A percentile compares a stretch with the other conserved stretches of the same genome.
These are phyloP conservation scores for Craspedostauros australis DNA, from an alignment of 108 stramenopile species.

Conservation along the genomic window DNA sequence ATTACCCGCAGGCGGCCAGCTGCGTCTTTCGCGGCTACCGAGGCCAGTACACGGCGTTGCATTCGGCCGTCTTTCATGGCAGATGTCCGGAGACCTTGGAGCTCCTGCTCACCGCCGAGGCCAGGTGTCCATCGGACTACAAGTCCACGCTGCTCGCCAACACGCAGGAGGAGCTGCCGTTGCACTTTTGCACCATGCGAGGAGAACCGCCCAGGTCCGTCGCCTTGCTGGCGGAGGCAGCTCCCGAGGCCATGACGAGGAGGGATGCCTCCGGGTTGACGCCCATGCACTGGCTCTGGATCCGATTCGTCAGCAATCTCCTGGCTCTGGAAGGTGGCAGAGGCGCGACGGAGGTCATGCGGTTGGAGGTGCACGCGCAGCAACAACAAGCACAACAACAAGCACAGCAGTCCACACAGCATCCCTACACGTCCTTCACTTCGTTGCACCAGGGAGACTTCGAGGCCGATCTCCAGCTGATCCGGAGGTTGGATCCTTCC, in stretches of 20 bases:
- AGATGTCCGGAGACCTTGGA: constrained; percentile 61
- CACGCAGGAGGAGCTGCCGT: constrained; percentile 64
- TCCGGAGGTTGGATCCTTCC: constrained; percentile 53
- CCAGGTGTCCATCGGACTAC: constrained; percentile 8
- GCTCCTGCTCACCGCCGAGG: constrained; percentile 50
- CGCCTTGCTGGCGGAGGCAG: constrained; percentile 44
- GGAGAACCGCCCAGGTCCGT: constrained; percentile 62
- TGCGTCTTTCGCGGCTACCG: constrained; percentile 51
- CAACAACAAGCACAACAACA: background rate
- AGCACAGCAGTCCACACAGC: background rate
- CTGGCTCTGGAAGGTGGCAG: constrained; percentile 39
- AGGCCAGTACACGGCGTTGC: constrained; percentile 67
- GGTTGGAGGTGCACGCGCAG: background rate
- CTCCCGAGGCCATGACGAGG: constrained; percentile 49
- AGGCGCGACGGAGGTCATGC: constrained; percentile 6
- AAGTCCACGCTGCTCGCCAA: constrained; percentile 50
- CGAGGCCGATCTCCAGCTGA: constrained; percentile 33
- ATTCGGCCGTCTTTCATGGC: constrained; percentile 77
- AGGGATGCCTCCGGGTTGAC: constrained; percentile 63
- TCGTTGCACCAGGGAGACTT: constrained; percentile 48
- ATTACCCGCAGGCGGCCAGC: constrained; percentile 58
- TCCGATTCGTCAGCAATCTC: constrained; percentile 59
- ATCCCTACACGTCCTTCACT: constrained; percentile 38
- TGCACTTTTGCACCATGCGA: constrained; percentile 77
- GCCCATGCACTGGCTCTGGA: constrained; percentile 74